Conservation (phyloP, 169 alveolate genomes). For the Cryptosporidium bovis region DNA sequence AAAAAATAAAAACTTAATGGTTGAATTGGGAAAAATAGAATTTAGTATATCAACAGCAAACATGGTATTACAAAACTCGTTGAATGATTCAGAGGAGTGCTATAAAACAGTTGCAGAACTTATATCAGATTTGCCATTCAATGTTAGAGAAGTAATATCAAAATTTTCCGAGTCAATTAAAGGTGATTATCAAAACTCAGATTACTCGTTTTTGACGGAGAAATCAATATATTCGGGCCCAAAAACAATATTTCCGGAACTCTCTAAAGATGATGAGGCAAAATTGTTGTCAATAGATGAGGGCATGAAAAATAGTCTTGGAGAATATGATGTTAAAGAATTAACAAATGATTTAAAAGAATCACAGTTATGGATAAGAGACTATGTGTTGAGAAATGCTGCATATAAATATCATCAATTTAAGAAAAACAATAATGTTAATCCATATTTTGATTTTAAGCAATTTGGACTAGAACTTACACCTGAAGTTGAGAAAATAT, state of each 20-base stretch:
- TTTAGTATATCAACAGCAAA: slow-evolving; percentile 1
- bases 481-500: slow-evolving; percentile 16
- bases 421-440: slow-evolving; percentile 4
- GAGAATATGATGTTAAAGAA: slow-evolving; percentile 13
- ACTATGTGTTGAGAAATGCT: slow-evolving; percentile 46
- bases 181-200: slow-evolving; percentile 32
- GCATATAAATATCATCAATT: slow-evolving; percentile 53
- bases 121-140: slow-evolving; percentile 26
- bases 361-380: slow-evolving; percentile 63
- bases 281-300: slow-evolving; percentile 6
- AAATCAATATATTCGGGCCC: slow-evolving; percentile 47
- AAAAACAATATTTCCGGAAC: slow-evolving; percentile 24
- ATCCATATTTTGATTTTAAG: slow-evolving; percentile 38
- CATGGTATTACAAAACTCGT: slow-evolving; percentile 13
- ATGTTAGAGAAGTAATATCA: slow-evolving; percentile 30
- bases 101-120: slow-evolving; percentile 36
- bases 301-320: slow-evolving; percentile 2
- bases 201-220: slow-evolving; percentile 27
- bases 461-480: slow-evolving; percentile 21
- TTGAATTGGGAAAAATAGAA: slow-evolving; percentile 1
- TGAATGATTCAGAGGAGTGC: slow-evolving; percentile 12
- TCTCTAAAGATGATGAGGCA: background rate
- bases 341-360: slow-evolving; percentile 29
- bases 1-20: slow-evolving; percentile 5
- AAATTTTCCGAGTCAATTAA: slow-evolving; percentile 30